Percentiles rank a stretch among this genome's conserved stretches.
phyloP scores from a whole-genome alignment of 805 yeast species.

The Barnettozyma botsteinii region DNA sequence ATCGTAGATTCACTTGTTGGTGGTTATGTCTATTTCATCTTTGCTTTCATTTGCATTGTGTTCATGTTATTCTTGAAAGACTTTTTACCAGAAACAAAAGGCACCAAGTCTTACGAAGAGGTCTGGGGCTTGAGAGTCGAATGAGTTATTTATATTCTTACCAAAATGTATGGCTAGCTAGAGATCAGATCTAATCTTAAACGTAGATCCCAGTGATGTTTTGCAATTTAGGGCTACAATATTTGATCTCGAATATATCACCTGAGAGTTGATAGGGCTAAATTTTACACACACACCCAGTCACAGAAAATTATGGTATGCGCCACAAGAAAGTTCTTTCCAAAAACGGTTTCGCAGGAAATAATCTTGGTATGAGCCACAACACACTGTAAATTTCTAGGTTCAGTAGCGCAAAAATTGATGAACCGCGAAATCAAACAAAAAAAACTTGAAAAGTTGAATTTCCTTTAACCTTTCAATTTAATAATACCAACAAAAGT shows the following conservation, averaged over 20 bases:
- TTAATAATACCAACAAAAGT: conserved; percentile 15
- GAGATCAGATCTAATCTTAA: too few species aligned
- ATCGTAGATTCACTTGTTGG: conserved; percentile 58
- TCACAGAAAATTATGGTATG: not conserved
- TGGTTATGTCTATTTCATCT: conserved; percentile 70
- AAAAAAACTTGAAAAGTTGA: conserved; percentile 20
- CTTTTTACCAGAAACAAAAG: conserved; percentile 73
- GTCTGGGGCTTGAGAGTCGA: conserved; percentile 49
- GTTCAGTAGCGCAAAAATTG: not conserved
- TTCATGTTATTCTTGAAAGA: conserved; percentile 43
- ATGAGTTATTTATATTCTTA: conserved; percentile 6
- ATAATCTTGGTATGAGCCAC: conserved; percentile 4
- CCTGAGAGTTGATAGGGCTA: conserved; percentile 4
- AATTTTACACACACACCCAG: not conserved
- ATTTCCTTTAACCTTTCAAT: conserved; percentile 16
- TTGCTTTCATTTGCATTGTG: conserved; percentile 50
- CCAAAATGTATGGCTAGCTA: too few species aligned
- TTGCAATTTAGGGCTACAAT: not conserved
- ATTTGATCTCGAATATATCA: not conserved
- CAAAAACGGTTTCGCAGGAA: not conserved
- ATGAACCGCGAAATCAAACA: conserved; percentile 10
- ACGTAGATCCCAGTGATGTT: too few species aligned
- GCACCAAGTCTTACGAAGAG: conserved; percentile 51
- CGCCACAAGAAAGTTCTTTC: not conserved
- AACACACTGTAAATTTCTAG: not conserved